Base-by-base conservation (phyloP, 176 grass and related monocot species). In the Eremochloa ophiuroides region DNA sequence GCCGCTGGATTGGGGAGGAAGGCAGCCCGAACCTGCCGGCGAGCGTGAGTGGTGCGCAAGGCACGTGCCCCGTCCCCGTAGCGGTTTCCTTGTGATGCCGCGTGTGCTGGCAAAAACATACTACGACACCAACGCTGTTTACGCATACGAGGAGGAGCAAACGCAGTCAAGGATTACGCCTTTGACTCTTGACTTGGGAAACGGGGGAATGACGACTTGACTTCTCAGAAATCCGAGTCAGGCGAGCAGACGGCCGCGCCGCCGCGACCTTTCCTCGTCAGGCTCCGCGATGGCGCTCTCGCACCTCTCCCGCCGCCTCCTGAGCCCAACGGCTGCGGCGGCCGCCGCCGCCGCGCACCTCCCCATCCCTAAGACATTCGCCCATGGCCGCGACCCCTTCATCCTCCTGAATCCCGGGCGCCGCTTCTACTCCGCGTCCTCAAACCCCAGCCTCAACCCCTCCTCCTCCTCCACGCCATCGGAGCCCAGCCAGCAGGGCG, bases 1-100 rank as follows among this genome's bases (percentile, higher is more conserved):
- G 69, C 79, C 42, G 79, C 71, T 84, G 83, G 75, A 60, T 86
- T 89, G 90, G 62, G 8, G 77, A 77, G 77, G 75, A 89, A 89
- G 86, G 8, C 82, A 35, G 15, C 33, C 73, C 81, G 69, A 66
- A 77, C 30, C 14, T 12, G 50, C 6, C 43, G 42, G 47, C 44
- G 77, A 68, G 75, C 62, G 41, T 16, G 51, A 16, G 38, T 79
- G 58, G 33, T 35, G 47, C 14, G 59, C 40, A 7, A 14, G 64
- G 61, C 53, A 44, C 61, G 84, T 62, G 33, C 2, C 38, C 12
- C 62, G 41, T 28, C 10, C 56, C 5, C 6, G 38, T 66, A 35
- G 29, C 17, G 17, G 4, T 26, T 17, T 39, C 13, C 0, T 40
- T 8, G 11, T 39, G 11, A 9, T 10, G 46, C 38, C 75, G 46